Base-by-base conservation (phyloP, 495 filamentous ascomycete species). In the Penicillium coffeae region DNA sequence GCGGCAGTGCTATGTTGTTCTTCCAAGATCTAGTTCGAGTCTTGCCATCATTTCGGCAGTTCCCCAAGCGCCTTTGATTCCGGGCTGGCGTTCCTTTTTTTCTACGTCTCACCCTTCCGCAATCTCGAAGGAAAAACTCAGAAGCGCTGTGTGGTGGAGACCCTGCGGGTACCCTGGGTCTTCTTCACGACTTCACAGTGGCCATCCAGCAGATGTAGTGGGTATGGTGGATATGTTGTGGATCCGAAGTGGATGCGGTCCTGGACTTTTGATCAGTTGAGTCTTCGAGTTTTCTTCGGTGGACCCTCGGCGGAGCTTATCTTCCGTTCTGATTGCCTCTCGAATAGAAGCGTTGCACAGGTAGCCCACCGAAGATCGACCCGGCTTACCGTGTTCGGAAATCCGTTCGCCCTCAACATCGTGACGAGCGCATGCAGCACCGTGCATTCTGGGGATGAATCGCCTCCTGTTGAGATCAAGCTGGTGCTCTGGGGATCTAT, bases 201-300 rank as follows among this genome's bases (percentile, higher is more conserved):
- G 25, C 42, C 42, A 10, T 44, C 27, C n/a, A 36, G 32, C 25
- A 30, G 10, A 4, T 30, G 25, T 4, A 30, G 25, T 30, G 25
- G 25, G 10, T n/a, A n/a, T n/a, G 25, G 25, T 4, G 10, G 25
- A 30, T n/a, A n/a, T n/a, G n/a, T n/a, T 20, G 42, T 45, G 42
- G 42, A 32, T 45, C 27, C 21, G 18, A n/a, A 16, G 32, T 45
- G 42, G 42, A 21, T 34, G 9, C 12, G 45, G 20, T 36, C 37
- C 38, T 12, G 15, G 20, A 39, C 32, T 21, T 16, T 48, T 54
- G 60, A 62, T 64, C 60, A 61, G 55, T 56, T 61, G 58, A 61
- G 61, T 37, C 58, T 59, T 56, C 57, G 58, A 64, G 36, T 16
- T 51, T 59, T 61, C 61, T 55, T 61, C 52, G 36, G 58, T 64